Evolutionary conservation across 1,284 basidiomycete genomes (phyloP).

Genomic region (Sanghuangporus sanghuang): DNA sequence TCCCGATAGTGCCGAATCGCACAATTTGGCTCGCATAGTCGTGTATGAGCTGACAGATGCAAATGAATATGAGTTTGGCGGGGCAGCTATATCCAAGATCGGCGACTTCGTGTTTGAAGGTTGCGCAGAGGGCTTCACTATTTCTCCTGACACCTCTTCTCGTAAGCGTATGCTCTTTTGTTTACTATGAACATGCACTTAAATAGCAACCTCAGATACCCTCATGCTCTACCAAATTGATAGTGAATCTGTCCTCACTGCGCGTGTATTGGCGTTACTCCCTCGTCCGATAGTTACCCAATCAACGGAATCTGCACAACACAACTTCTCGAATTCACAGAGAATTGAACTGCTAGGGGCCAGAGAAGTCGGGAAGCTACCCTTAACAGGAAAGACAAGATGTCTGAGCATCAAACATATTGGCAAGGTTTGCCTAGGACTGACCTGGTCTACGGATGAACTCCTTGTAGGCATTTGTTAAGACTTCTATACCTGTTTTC

Average conservation of each 20-base stretch:
- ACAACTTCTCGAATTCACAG: background rate
- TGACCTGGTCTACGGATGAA: constrained; percentile 12
- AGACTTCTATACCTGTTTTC: background rate
- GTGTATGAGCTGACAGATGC: constrained; percentile 3
- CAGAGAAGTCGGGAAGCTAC: background rate
- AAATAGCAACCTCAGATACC: background rate
- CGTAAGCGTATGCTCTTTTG: background rate
- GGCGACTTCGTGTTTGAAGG: constrained; percentile 13
- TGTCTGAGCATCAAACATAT: background rate
- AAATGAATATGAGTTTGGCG: constrained; percentile 3
- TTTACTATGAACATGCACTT: background rate
- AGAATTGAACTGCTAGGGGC: background rate
- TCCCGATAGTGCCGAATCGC: constrained; percentile 10
- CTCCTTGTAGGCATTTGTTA: constrained; percentile 2
- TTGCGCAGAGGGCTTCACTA: background rate
- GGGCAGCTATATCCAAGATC: constrained; percentile 1
- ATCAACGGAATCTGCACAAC: background rate
- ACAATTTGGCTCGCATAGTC: constrained; percentile 8
- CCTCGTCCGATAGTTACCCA: background rate
- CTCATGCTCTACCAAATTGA: constrained; percentile 12
- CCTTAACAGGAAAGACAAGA: background rate
- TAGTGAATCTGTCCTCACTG: background rate
- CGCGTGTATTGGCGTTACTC: constrained; percentile 1
- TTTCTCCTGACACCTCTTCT: background rate
- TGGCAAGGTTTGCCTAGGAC: background rate